Conservation (phyloP, 176 grass and related monocot species). For the Hyparrhenia diplandra region DNA sequence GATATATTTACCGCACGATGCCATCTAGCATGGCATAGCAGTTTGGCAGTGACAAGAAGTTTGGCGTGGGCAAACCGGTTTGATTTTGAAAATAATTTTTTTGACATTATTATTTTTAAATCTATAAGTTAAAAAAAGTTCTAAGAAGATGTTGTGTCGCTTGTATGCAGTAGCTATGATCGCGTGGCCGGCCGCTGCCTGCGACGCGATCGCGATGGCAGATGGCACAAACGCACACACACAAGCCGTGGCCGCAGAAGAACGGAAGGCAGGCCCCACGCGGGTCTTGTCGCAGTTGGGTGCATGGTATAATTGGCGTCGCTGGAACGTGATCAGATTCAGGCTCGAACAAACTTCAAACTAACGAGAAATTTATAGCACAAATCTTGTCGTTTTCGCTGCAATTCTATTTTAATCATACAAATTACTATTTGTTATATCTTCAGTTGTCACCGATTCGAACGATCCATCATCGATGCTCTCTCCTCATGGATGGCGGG, state of each 20-base stretch:
- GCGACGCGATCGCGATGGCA: no score
- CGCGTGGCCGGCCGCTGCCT: no score
- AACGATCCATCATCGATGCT: neutral
- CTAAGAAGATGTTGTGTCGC: no score
- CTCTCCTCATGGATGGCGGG: neutral
- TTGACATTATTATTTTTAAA: no score
- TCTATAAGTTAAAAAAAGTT: no score
- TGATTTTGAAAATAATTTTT: no score
- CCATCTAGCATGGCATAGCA: no score
- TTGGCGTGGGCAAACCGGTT: no score
- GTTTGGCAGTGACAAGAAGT: no score
- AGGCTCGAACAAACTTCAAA: neutral
- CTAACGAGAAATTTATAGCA: neutral
- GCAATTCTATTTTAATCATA: neutral
- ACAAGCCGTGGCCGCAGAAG: neutral
- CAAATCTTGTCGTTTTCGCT: neutral
- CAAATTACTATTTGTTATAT: neutral
- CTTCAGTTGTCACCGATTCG: neutral
- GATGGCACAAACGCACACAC: no score
- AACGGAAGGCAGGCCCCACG: neutral
- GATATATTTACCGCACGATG: no score
- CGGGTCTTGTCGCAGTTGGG: neutral
- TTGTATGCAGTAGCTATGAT: no score
- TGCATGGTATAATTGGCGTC: constrained; percentile 1
- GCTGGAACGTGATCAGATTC: constrained; percentile 15